These are phyloP conservation scores for Penstemon barbatus DNA, from an alignment of 257 asterid species.

Conservation along the genomic window DNA sequence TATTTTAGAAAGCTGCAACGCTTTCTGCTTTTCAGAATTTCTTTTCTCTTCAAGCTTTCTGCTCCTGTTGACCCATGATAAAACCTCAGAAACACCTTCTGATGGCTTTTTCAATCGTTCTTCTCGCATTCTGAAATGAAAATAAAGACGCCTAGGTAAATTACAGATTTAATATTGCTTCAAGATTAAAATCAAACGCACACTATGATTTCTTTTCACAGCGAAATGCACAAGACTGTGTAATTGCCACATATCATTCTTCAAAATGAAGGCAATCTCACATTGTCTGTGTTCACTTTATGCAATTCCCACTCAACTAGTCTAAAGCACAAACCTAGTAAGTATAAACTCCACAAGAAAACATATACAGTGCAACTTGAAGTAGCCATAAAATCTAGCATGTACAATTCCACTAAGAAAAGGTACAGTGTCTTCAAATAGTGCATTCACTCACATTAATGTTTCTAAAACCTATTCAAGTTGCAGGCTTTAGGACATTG, in stretches of 20 bases:
- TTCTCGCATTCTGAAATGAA: conserved; percentile 68
- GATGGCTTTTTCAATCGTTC: conserved; percentile 70
- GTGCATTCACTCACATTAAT: conserved; percentile 7
- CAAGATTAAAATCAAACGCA: conserved; percentile 15
- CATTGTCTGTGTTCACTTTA: background rate
- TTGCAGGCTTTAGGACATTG: background rate
- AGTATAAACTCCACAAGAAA: too few relatives aligned
- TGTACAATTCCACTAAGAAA: conserved; percentile 14
- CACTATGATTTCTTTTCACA: background rate
- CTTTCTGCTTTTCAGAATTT: conserved; percentile 73
- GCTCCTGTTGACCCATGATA: conserved; percentile 80
- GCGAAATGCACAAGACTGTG: conserved; percentile 8
- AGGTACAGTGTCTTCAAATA: conserved; percentile 10
- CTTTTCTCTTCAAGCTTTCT: conserved; percentile 77
- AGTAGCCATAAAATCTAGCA: background rate
- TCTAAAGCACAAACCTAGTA: too few relatives aligned
- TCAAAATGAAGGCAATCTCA: conserved; percentile 18
- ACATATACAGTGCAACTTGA: background rate
- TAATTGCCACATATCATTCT: background rate
- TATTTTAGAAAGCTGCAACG: conserved; percentile 71
- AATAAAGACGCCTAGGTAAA: conserved; percentile 14
- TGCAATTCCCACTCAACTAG: background rate
- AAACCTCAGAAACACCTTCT: conserved; percentile 77
- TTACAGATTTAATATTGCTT: background rate
- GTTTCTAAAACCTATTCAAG: background rate